Conservation (phyloP, 202 grass and related monocot genomes). For the Schoenoplectus triqueter region DNA sequence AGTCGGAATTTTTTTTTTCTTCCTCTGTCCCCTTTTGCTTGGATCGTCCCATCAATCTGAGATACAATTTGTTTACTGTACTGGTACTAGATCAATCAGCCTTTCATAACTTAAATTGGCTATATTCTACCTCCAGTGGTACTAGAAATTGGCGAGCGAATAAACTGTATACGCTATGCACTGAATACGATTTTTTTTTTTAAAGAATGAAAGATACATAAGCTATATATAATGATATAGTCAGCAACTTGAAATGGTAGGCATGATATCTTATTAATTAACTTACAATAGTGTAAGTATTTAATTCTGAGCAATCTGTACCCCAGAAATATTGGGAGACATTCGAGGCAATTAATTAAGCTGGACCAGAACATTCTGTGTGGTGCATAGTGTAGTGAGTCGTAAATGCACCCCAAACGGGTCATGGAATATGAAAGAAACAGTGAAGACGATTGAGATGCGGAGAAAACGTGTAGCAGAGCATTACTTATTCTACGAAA, state of each 20-base stretch:
- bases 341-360: neutral
- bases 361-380: neutral
- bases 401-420: neutral
- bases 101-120: slow-evolving; percentile 5
- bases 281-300: neutral
- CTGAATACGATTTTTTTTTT: neutral
- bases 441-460: no score
- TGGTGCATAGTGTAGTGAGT: neutral
- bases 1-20: neutral
- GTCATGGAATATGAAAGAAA: no score
- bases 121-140: neutral
- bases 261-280: no score
- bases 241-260: no score
- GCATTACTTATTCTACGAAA: no score
- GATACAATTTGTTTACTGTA: slow-evolving; percentile 33
- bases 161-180: neutral
- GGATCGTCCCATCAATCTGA: slow-evolving; percentile 36
- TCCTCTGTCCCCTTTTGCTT: neutral
- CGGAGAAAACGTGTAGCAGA: no score
- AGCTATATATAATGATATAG: no score
- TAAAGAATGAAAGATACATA: no score
- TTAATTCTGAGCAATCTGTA: neutral
- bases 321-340: neutral
- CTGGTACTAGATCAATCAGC: neutral
- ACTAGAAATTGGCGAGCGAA: neutral